These are phyloP conservation scores for Pichia sp. DNA, from an alignment of 1,139 yeast genomes.

Conservation along the genomic window DNA sequence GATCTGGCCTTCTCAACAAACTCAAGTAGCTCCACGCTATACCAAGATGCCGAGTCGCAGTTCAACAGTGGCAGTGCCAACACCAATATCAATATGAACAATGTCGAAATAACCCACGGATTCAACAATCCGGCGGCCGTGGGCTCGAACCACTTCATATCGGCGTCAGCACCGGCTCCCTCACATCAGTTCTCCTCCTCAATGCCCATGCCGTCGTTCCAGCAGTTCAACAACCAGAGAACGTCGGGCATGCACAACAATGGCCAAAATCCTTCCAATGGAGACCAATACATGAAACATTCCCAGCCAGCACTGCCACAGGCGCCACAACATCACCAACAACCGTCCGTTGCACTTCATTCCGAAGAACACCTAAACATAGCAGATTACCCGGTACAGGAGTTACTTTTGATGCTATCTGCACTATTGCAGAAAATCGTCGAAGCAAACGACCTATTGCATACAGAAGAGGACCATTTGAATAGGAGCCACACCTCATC, in stretches of 20 bases:
- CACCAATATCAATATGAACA: neutral
- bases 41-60: constrained; percentile 30
- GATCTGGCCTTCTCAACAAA: constrained; percentile 42
- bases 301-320: constrained; percentile 5
- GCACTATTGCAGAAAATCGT: constrained; percentile 80
- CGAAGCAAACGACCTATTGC: constrained; percentile 84
- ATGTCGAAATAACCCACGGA: neutral
- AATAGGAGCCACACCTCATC: constrained; percentile 2
- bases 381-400: constrained; percentile 78
- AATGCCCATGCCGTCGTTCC: neutral
- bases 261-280: neutral
- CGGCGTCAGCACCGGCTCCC: constrained; percentile 16
- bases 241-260: constrained; percentile 6
- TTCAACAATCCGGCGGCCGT: neutral
- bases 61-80: neutral
- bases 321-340: constrained; percentile 5
- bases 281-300: neutral
- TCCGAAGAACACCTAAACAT: constrained; percentile 64
- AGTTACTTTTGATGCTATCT: constrained; percentile 77
- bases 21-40: constrained; percentile 32
- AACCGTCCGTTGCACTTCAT: neutral
- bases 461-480: constrained; percentile 44
- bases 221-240: neutral
- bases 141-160: constrained; percentile 14
- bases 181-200: constrained; percentile 3